phyloP scores from a whole-genome alignment of 371 early-diverging fungal genomes.

The Capillidium heterosporum region DNA sequence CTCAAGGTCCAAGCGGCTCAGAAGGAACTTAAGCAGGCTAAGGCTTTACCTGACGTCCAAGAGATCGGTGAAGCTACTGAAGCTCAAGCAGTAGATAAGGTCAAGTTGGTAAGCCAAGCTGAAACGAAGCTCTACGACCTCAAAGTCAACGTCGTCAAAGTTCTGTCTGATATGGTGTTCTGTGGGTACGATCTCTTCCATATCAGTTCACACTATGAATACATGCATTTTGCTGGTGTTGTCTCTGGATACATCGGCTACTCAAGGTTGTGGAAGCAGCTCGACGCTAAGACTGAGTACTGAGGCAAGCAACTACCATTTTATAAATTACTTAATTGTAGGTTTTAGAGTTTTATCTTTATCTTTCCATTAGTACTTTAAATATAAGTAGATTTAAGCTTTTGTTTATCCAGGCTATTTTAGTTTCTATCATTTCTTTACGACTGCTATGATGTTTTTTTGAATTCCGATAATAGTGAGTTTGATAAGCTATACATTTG shows the following conservation, averaged over 20 bases:
- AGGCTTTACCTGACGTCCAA: constrained; percentile 1
- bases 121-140: constrained; percentile 18
- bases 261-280: not conserved
- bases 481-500: no score
- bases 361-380: no score
- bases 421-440: no score
- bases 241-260: not conserved
- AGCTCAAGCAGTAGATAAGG: not conserved
- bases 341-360: no score
- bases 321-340: not conserved
- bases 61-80: constrained; percentile 7
- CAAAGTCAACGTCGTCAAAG: constrained; percentile 26
- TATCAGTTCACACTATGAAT: not conserved
- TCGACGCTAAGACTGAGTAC: not conserved
- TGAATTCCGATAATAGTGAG: no score
- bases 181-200: constrained; percentile 51
- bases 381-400: no score
- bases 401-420: no score
- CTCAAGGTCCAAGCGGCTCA: not conserved
- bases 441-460: no score
- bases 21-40: not conserved
- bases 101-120: not conserved
- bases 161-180: constrained; percentile 36
- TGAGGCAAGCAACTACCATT: not conserved
- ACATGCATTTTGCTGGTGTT: not conserved